Evolutionary conservation across 306 rosid genomes (phyloP), one percentile per base, ranked within the genome.

Genomic region (Acacia acuminata): DNA sequence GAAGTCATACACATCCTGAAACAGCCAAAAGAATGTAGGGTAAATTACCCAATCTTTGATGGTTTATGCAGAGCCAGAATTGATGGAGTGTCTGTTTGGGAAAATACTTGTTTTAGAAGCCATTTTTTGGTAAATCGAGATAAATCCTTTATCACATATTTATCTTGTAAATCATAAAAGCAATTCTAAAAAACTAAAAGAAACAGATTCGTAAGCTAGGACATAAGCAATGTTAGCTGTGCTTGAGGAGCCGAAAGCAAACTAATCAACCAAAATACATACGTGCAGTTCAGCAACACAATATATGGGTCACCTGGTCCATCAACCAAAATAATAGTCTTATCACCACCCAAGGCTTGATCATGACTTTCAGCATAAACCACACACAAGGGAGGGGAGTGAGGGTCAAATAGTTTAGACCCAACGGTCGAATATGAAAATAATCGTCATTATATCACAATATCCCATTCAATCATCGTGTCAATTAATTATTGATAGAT

Each of bases 271-370:
- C 32, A 30, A 81, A 81, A 87, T 38, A 73, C 81, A 27, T 38
- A 76, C 16, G 32, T 67, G 47, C 51, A 27, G 75, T 43, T 43
- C 47, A 9, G 13, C 1, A 43, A 64, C 72, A 81, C 27, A 34
- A 27, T 53, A 80, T 45, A 66, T 47, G 55, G 40, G 27, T 14
- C 61, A 67, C 99, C 97, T 96, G 94, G 91, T 96, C 98, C 99
- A 96, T 96, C 89, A 96, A 89, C 99, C 97, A 96, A 83, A 96
- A 96, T 71, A 82, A 91, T 82, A 82, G 99, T 96, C 89, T 94
- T 96, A 86, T 96, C 99, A 78, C 98, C 99, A 78, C 94, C 99
- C 87, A 96, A 94, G 58, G 99, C 99, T 88, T 96, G 99, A 84
- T 94, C 99, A 77, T 94, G 99, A 88, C 98, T 94, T 92, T 96